These are phyloP conservation scores for Alternaria angustiovoidea DNA, from an alignment of 2,329 filamentous ascomycete genomes.

Conservation along the genomic window DNA sequence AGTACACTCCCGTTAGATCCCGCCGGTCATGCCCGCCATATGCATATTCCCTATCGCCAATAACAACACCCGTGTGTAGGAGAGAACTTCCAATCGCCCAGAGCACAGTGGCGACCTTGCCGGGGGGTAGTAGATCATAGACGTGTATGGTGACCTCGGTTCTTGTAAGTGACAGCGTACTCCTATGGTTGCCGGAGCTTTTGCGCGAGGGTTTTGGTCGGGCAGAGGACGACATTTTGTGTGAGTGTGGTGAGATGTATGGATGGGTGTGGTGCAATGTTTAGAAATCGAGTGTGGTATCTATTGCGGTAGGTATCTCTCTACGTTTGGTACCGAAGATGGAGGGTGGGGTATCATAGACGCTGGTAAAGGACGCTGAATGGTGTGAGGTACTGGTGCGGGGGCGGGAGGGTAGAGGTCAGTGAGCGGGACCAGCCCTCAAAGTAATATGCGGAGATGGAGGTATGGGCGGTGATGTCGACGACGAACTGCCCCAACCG, in stretches of 20 bases:
- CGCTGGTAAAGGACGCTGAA: slow-evolving; percentile 11
- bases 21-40: slow-evolving; percentile 81
- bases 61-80: slow-evolving; percentile 83
- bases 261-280: slow-evolving; percentile 1
- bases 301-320: slow-evolving; percentile 10
- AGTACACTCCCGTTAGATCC: slow-evolving; percentile 80
- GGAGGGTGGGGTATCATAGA: slow-evolving; percentile 25
- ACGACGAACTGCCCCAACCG: slow-evolving; percentile 9
- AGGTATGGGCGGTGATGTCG: slow-evolving; percentile 11
- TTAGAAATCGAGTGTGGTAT: slow-evolving; percentile 12
- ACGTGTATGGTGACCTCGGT: slow-evolving; percentile 79
- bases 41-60: slow-evolving; percentile 81
- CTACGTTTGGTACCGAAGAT: slow-evolving; percentile 12
- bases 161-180: slow-evolving; percentile 73
- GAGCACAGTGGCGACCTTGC: slow-evolving; percentile 75
- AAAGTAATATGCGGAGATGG: slow-evolving; percentile 18
- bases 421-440: slow-evolving; percentile 31
- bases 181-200: slow-evolving; percentile 63
- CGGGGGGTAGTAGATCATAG: slow-evolving; percentile 80
- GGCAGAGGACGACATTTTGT: slow-evolving; percentile 42
- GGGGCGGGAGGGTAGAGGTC: slow-evolving; percentile 14
- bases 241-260: background rate
- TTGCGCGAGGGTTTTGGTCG: slow-evolving; percentile 50
- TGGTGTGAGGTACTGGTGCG: slow-evolving; percentile 7
- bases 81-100: slow-evolving; percentile 81